Percentiles rank a stretch among this genome's conserved stretches.
These are phyloP conservation scores for Diaporthe ampelina DNA, from an alignment of 2,329 filamentous ascomycete genomes.

Conservation along the genomic window DNA sequence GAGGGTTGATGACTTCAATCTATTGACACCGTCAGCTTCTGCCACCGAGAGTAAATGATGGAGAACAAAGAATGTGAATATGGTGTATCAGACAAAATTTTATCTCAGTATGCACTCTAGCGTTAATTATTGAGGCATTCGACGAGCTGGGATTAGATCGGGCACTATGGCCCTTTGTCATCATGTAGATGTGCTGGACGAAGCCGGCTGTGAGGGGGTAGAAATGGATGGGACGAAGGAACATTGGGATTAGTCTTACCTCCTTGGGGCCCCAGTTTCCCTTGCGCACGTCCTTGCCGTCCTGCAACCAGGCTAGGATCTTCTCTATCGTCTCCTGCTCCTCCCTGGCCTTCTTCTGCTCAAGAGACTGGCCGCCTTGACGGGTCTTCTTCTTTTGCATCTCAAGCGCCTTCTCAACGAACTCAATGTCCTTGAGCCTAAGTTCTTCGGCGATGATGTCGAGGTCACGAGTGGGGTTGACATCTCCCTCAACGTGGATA, in stretches of 20 bases:
- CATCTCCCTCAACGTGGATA: constrained; percentile 99
- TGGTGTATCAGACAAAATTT: constrained; percentile 76
- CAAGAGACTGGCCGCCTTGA: constrained; percentile 92
- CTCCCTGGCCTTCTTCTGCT: constrained; percentile 97
- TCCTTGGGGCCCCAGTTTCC: constrained; percentile 92
- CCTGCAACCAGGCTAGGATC: constrained; percentile 84
- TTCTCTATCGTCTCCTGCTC: constrained; percentile 95
- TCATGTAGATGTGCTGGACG: constrained; percentile 68
- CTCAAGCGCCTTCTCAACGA: constrained; percentile 95
- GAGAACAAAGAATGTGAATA: constrained; percentile 39
- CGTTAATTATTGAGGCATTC: constrained; percentile 86
- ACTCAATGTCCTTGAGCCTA: constrained; percentile 98
- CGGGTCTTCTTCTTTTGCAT: constrained; percentile 93
- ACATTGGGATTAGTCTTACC: constrained; percentile 70
- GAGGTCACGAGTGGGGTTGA: constrained; percentile 93
- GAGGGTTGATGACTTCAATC: constrained; percentile 98
- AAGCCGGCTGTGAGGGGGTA: constrained; percentile 39
- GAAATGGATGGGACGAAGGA: constrained; percentile 42
- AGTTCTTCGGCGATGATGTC: constrained; percentile 98
- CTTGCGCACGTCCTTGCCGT: constrained; percentile 94
- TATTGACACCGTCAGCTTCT: constrained; percentile 59
- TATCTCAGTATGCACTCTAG: constrained; percentile 90
- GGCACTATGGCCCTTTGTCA: constrained; percentile 98
- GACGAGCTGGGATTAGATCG: constrained; percentile 99
- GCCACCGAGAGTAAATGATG: not conserved